Evolutionary conservation across 225 moss, liverwort and hornwort genomes (phyloP).

Genomic region (Straminergon stramineum): DNA sequence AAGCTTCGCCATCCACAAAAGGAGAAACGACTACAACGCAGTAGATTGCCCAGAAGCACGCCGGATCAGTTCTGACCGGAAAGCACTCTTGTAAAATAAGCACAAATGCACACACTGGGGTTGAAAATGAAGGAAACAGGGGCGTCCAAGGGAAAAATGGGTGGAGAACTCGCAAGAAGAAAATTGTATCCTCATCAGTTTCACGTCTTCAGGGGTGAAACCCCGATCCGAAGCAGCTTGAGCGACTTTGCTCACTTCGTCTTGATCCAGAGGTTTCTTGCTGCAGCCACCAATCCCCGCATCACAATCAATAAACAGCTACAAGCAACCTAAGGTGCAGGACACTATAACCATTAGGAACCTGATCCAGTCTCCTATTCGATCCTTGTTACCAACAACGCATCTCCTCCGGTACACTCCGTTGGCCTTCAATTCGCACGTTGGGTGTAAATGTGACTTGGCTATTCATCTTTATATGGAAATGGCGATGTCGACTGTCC

Average conservation of each 20-base stretch:
- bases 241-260: conserved; percentile 82
- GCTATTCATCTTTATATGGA: neutral
- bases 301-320: neutral
- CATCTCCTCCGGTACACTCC: too few species aligned
- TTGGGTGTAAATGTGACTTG: neutral
- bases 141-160: neutral
- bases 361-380: too few species aligned
- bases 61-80: neutral
- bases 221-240: conserved; percentile 81
- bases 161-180: conserved; percentile 36
- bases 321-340: neutral
- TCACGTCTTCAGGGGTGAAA: conserved; percentile 76
- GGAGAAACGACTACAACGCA: neutral
- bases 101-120: neutral
- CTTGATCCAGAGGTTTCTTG: conserved; percentile 88
- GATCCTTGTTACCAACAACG: too few species aligned
- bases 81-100: neutral
- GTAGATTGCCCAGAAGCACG: neutral
- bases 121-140: neutral
- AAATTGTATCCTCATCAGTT: conserved; percentile 82
- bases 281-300: conserved; percentile 15
- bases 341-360: neutral
- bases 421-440: neutral
- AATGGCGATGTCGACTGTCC: neutral
- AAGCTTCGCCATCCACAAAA: neutral